phyloP scores from a whole-genome alignment of 495 filamentous ascomycete species.

The Talaromyces proteolyticus region DNA sequence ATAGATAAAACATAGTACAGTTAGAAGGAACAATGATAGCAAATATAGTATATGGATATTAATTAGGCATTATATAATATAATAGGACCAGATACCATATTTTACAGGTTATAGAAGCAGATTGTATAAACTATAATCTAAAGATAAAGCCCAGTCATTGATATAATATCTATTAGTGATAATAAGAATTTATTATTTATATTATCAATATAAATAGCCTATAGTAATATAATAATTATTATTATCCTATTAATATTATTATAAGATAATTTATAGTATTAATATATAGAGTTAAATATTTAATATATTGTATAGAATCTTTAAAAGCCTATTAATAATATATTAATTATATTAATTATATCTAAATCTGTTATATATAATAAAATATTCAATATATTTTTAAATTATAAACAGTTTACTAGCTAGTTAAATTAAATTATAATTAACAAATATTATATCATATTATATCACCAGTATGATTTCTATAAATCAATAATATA shows the following conservation, averaged over 20 bases:
- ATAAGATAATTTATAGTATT: conserved; percentile 6
- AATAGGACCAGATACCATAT: conserved; percentile 5
- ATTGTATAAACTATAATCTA: conserved; percentile 5
- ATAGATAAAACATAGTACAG: background rate
- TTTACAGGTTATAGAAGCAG: background rate
- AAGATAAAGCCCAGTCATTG: conserved; percentile 9
- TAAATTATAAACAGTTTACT: conserved; percentile 11
- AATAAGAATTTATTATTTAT: conserved; percentile 21
- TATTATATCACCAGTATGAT: conserved; percentile 9
- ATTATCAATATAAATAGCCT: conserved; percentile 9
- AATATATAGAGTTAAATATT: conserved; percentile 8
- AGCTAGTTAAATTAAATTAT: conserved; percentile 14
- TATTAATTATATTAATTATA: conserved; percentile 13
- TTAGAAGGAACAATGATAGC: background rate
- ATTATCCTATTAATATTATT: conserved; percentile 15
- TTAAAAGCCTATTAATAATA: conserved; percentile 8
- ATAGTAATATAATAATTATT: conserved; percentile 8
- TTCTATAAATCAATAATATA: conserved; percentile 9
- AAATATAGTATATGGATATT: conserved; percentile 7
- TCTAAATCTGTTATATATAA: conserved; percentile 8
- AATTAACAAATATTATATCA: conserved; percentile 16
- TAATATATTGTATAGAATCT: conserved; percentile 12
- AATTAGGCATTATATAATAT: conserved; percentile 10
- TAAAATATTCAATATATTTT: conserved; percentile 12
- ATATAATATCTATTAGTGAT: conserved; percentile 12